Base-by-base conservation (phyloP, 1,284 basidiomycete species). In the Ustilago bromivora region DNA sequence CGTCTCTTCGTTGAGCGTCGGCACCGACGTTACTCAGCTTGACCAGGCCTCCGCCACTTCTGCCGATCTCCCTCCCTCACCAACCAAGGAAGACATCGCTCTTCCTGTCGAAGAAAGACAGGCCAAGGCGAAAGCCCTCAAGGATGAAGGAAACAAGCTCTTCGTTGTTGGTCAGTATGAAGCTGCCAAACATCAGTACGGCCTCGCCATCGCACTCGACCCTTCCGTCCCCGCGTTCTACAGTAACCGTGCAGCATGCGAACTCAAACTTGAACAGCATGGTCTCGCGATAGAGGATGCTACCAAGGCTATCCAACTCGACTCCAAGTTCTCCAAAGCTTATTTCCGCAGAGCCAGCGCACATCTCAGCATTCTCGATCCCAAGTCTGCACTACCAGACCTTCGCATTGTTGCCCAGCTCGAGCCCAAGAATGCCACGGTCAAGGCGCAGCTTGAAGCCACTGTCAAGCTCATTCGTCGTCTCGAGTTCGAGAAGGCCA, bases 271-370 rank as follows among this genome's bases (percentile, higher is more conserved):
- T 41, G 84, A 85, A 61, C 84, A 85, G 72, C 80, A 85, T 54
- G 84, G 84, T 51, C 71, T 85, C 28, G 84, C 84, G 19, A 84
- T 85, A 46, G 84, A 83, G 35, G 84, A 85, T 59, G 83, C 84
- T 11, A 75, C 90, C 71, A 92, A 92, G 84, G 97, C 96, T 8
- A 93, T 99, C 70, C 89, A 92, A 76, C 88, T 98, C 75, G 94
- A 99, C 87, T 90, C 93, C 1, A 92, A 91, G 81, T 98, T 97
- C 86, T 92, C 92, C 66, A 99, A 99, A 86, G 94, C 94, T 0
- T 95, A 93, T 85, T 95, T 93, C 84, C 93, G 95, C 72, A 92
- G 97, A 58, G 96, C 94, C 57, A 92, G 93, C 80, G 97, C 95
- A 76, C 91, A 96, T 82, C 90, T 99, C 67, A 93, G 96, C 84